Base-by-base conservation (phyloP, 2,329 filamentous ascomycete genomes). In the Arthrobotrys pseudoclavata region DNA sequence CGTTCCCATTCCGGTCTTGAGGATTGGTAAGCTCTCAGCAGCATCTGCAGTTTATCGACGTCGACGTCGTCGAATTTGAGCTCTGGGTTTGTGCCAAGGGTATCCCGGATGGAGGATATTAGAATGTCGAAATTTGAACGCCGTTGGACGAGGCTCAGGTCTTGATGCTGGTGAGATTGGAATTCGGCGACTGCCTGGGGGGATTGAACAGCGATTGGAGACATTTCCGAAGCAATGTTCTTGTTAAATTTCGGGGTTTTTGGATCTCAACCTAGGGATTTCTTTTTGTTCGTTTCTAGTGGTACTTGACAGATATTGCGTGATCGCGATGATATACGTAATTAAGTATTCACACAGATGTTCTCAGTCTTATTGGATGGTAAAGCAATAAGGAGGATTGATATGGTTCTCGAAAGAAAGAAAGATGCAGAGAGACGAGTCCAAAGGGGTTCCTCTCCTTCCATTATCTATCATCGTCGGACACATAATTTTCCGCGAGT, bases 1-100 rank as follows among this genome's bases (percentile, higher is more conserved):
- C 84, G 83, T 45, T 83, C 81, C 89, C 89, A 91, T 69, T 91
- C 88, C 7, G 83, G 80, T 66, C 86, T 84, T 31, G 87, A 83
- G 5, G 89, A 90, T 4, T 83, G 80, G 81, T 91, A 91, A 10
- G 83, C 83, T 64, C 86, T 83, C 88, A 91, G 89, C 69, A 89
- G 82, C 13, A 83, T 81, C 76, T 88, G 86, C 53, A 91, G 85
- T 71, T 88, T 85, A 47, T 86, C 84, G 31, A 87, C 86, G 79
- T 90, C 86, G 79, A 91, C 87, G 82, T 89, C 88, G 18, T 86
- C 86, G 31, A 71, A 77, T 34, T 66, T 70, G 31, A 77, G 67
- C 20, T 77, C 74, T 26, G 40, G 50, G 60, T 77, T 57, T 9
- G 67, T 47, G 24, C 74, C 74, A 1, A 77, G 42, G 12, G 74